These are phyloP conservation scores for Erigeron philadelphicus DNA, from an alignment of 140 eudicot genomes.

Conservation along the genomic window DNA sequence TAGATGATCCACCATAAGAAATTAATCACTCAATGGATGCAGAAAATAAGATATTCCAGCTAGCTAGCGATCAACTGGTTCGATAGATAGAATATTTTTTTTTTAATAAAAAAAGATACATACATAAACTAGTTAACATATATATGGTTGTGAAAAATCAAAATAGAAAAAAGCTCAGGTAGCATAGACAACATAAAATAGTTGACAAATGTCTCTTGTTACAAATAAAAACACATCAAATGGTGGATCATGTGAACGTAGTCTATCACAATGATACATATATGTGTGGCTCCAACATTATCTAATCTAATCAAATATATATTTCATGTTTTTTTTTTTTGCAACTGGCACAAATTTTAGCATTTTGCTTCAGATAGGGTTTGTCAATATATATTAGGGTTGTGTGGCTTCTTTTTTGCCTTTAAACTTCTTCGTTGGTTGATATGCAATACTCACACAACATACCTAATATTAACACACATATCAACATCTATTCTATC, in stretches of 20 bases:
- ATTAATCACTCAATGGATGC: background rate
- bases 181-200: conserved; percentile 17
- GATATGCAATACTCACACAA: conserved; percentile 34
- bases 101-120: background rate
- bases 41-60: background rate
- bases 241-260: conserved; percentile 36
- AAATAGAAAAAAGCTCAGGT: conserved; percentile 5
- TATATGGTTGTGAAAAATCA: too few relatives aligned
- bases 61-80: background rate
- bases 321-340: conserved; percentile 17
- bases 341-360: conserved; percentile 25
- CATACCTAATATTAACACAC: conserved; percentile 14
- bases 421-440: conserved; percentile 40
- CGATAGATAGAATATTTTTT: background rate
- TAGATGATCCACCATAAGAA: background rate
- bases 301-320: conserved; percentile 20
- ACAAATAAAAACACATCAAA: conserved; percentile 22
- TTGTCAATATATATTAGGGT: conserved; percentile 43
- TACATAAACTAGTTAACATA: background rate
- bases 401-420: conserved; percentile 73
- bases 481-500: conserved; percentile 18
- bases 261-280: conserved; percentile 31
- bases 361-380: conserved; percentile 60
- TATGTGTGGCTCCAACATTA: conserved; percentile 46
- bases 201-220: conserved; percentile 26